Evolutionary conservation across 257 asterid species (phyloP).

Genomic region (Solanum bulbocastanum): DNA sequence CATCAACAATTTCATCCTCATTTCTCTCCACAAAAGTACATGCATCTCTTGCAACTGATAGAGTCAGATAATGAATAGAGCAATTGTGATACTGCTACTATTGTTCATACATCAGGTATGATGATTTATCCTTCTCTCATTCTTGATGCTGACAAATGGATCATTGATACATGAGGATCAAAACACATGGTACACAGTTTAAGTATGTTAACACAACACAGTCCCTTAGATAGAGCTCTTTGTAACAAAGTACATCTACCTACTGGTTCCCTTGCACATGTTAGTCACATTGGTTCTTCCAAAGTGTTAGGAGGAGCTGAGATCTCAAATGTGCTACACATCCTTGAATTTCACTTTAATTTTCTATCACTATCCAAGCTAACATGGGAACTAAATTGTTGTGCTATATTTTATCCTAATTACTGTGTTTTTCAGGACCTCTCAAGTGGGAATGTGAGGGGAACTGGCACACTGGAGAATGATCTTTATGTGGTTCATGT

Average conservation of each 20-base stretch:
- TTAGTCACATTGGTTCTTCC: neutral
- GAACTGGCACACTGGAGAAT: neutral
- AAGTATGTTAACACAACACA: too few species aligned
- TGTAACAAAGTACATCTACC: neutral
- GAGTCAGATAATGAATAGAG: too few species aligned
- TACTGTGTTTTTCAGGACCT: neutral
- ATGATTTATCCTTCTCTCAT: too few species aligned
- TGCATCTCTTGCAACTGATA: too few species aligned
- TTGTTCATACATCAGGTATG: neutral
- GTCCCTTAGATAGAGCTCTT: too few species aligned
- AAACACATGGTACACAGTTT: neutral
- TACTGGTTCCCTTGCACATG: neutral
- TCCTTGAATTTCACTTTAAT: too few species aligned
- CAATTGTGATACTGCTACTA: too few species aligned
- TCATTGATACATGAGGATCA: neutral
- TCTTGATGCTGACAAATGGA: neutral
- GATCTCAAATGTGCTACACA: neutral
- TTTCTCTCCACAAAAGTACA: too few species aligned
- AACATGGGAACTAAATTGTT: neutral
- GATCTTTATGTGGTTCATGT: too few species aligned
- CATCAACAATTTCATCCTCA: too few species aligned
- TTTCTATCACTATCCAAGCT: too few species aligned
- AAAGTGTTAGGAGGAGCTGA: neutral
- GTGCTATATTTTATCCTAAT: neutral
- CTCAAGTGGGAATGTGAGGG: neutral